Base-by-base conservation (phyloP, 202 grass and related monocot genomes). In the Zizania palustris region DNA sequence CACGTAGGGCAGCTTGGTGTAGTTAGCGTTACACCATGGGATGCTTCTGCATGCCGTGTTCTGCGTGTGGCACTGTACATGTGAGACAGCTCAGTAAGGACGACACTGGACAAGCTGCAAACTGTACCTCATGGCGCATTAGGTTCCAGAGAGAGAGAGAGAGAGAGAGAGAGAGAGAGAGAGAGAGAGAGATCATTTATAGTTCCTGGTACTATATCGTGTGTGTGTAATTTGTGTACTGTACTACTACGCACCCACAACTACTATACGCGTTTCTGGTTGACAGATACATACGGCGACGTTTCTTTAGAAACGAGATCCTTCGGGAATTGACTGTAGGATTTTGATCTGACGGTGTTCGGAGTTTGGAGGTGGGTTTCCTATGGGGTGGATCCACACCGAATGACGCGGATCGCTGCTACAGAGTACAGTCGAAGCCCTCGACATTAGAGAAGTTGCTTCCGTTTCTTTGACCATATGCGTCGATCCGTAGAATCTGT, bases 1-100 rank as follows among this genome's bases (percentile, higher is more conserved):
- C 71, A 83, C 63, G 63, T 72, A 78, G 56, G 66, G n/a, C n/a
- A n/a, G 66, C 56, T 80, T 62, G 78, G 57, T 53, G n/a, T n/a
- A n/a, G 44, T 58, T 63, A 62, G 20, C 20, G 14, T n/a, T 60
- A 40, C 44, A 53, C 77, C 11, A 28, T 45, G n/a, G 51, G 62
- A 49, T 58, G 50, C 61, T 70, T 67, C 71, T 60, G 40, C 59
- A 48, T 57, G 46, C n/a, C n/a, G n/a, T 2, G 28, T 28, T 28
- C 28, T 60, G 40, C 59, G 59, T 57, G 46, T 48, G 58, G 22
- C 57, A 57, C 21, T 45, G 82, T 82, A 36, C 45, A 62, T 60
- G 54, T 42, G 54, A 75, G 55, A 54, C 59, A 60, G 34, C 21
- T 78, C 16, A n/a, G 42, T 66, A 73, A 60, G 37, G 81, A 84